Percentiles rank a stretch among this genome's conserved stretches.
Evolutionary conservation across 2,329 filamentous ascomycete species (phyloP).

Genomic region (Ceratocystis huliohia): DNA sequence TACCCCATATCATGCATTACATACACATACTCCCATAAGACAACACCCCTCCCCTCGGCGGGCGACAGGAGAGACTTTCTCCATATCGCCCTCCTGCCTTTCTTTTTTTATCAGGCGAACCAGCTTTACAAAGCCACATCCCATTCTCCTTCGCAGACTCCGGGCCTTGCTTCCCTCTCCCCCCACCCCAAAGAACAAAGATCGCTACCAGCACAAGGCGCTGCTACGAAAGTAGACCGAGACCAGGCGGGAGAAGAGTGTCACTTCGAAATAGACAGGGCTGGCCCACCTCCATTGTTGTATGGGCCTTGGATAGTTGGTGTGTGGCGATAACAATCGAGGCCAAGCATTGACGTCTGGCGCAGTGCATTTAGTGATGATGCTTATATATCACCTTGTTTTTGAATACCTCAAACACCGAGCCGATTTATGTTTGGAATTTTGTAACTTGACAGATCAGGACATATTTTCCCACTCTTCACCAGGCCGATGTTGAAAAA

Average conservation of each 20-base stretch:
- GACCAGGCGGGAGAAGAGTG: not conserved
- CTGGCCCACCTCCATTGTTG: not conserved
- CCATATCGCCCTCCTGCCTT: not conserved
- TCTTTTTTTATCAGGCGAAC: conserved; percentile 1
- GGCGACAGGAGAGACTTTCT: not conserved
- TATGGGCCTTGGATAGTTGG: not conserved
- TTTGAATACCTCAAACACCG: not conserved
- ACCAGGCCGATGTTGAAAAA: not conserved
- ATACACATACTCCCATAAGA: not conserved
- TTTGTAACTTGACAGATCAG: not conserved
- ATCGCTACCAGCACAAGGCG: not conserved
- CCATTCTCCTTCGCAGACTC: not conserved
- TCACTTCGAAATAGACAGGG: not conserved
- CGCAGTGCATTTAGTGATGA: not conserved
- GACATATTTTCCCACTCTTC: not conserved
- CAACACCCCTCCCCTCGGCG: not conserved
- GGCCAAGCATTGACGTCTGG: no score
- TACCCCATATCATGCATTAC: not conserved
- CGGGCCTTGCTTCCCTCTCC: not conserved
- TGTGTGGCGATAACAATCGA: no score
- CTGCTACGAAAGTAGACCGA: not conserved
- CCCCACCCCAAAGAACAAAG: not conserved
- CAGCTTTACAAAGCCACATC: not conserved
- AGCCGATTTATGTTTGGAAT: not conserved
- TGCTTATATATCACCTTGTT: not conserved